These are phyloP conservation scores for Yamadazyma takamatsuzukensis DNA, from an alignment of 805 yeast species.

Conservation along the genomic window DNA sequence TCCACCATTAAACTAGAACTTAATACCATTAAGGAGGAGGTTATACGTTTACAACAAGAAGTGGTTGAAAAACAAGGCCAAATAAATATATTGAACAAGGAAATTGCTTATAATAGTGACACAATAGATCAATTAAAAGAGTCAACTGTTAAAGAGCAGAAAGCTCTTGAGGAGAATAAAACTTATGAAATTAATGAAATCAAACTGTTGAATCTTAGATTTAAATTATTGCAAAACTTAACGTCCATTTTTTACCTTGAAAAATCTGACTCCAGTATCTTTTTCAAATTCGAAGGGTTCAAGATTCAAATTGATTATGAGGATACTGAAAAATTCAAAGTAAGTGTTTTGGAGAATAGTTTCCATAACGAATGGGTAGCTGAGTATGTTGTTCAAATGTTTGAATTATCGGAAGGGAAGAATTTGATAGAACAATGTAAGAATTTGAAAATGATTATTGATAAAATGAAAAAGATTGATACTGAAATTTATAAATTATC, in stretches of 20 bases:
- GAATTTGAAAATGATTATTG: constrained; percentile 16
- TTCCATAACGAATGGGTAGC: constrained; percentile 13
- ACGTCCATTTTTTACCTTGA: constrained; percentile 18
- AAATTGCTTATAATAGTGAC: constrained; percentile 1
- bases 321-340: constrained; percentile 2
- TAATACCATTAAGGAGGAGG: constrained; percentile 6
- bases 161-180: constrained; percentile 10
- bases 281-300: constrained; percentile 10
- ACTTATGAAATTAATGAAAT: constrained; percentile 20
- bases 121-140: constrained; percentile 4
- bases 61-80: constrained; percentile 3
- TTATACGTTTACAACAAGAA: constrained; percentile 13
- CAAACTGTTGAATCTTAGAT: constrained; percentile 16
- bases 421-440: constrained; percentile 16
- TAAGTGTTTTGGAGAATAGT: constrained; percentile 2
- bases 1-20: constrained; percentile 10
- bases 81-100: constrained; percentile 1
- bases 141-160: constrained; percentile 8
- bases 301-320: constrained; percentile 5
- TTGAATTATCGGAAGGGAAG: not conserved
- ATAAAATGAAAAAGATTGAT: constrained; percentile 20
- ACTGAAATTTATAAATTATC: constrained; percentile 26
- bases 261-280: not conserved
- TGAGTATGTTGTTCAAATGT: constrained; percentile 2
- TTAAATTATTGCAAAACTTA: constrained; percentile 22